phyloP scores from a whole-genome alignment of 352 stramenopile genomes.

The Blastocystis sp. region DNA sequence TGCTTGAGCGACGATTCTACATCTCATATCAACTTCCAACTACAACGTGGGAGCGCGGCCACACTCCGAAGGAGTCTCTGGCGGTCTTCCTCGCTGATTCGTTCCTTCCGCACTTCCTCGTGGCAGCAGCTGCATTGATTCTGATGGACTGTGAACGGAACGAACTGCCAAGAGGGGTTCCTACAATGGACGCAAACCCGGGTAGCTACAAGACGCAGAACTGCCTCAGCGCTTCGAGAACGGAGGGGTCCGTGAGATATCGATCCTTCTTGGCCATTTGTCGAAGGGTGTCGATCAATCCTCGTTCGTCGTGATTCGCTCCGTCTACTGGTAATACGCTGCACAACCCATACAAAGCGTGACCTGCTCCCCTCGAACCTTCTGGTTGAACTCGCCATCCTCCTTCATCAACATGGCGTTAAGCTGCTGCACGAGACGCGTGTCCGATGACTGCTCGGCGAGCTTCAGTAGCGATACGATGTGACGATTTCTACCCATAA shows the following conservation, averaged over 20 bases:
- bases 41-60: background rate
- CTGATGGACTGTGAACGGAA: background rate
- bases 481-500: constrained; percentile 35
- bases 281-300: constrained; percentile 20
- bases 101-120: background rate
- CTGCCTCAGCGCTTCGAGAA: constrained; percentile 9
- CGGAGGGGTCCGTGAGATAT: background rate
- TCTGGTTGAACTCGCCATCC: background rate
- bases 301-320: background rate
- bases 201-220: constrained; percentile 31
- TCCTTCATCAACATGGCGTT: background rate
- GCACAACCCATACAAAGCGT: background rate
- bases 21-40: too few relatives aligned
- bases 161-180: constrained; percentile 27
- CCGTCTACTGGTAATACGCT: background rate
- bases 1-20: constrained; percentile 22
- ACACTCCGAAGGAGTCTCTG: background rate
- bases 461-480: constrained; percentile 11
- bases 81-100: background rate
- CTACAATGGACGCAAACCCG: background rate
- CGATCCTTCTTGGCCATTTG: background rate
- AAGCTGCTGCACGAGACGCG: background rate
- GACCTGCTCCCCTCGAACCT: background rate
- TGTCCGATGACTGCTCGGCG: background rate
- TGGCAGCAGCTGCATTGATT: background rate